A percentile compares a stretch with the other conserved stretches of the same genome.
These are phyloP conservation scores for Epichloe aotearoae DNA, from an alignment of 2,329 filamentous ascomycete genomes.

Conservation along the genomic window DNA sequence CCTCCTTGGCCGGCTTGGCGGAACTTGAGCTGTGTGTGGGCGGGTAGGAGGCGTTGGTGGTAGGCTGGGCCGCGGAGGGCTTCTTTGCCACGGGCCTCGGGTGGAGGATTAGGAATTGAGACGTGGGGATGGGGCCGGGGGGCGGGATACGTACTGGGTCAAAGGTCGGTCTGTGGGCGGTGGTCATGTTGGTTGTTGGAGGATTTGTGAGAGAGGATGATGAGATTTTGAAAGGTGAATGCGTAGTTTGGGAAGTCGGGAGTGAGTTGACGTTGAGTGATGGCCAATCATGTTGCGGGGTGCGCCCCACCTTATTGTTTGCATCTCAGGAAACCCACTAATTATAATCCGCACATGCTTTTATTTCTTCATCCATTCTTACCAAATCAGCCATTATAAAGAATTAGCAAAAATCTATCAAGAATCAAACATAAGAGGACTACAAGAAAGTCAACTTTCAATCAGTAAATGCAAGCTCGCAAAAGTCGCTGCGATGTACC, in stretches of 20 bases:
- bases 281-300: not conserved
- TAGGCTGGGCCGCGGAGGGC: conserved; percentile 86
- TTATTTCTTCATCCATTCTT: too few relatives aligned
- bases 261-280: not conserved
- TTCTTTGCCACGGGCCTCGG: conserved; percentile 81
- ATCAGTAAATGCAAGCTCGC: too few relatives aligned
- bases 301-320: not conserved
- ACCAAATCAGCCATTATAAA: too few relatives aligned
- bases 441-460: too few relatives aligned
- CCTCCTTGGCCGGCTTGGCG: conserved; percentile 81
- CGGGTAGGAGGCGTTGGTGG: conserved; percentile 88
- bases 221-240: conserved; percentile 2
- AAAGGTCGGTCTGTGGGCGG: conserved; percentile 78
- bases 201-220: not conserved
- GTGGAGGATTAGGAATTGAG: conserved; percentile 13
- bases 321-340: not conserved
- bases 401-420: too few relatives aligned
- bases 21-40: conserved; percentile 85
- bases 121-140: not conserved
- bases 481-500: too few relatives aligned
- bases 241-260: not conserved
- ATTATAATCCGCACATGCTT: too few relatives aligned
- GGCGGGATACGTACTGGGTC: conserved; percentile 56
- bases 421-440: too few relatives aligned
- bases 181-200: conserved; percentile 37